Evolutionary conservation across 2,329 filamentous ascomycete species (phyloP).

Genomic region (Ophiocordyceps camponoti-rufipedis): DNA sequence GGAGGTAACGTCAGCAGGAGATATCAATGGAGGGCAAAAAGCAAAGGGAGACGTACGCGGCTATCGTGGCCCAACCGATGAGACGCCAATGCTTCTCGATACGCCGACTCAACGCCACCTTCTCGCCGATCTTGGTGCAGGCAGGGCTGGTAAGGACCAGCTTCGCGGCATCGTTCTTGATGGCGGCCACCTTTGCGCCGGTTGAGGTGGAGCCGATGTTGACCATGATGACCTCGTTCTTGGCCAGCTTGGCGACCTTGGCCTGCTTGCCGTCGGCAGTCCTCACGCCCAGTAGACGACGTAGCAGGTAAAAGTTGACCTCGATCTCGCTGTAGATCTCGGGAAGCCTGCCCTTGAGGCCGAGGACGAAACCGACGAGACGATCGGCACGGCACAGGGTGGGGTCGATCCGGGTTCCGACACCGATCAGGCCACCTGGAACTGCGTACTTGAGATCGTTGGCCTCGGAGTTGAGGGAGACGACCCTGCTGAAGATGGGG

Average conservation of each 20-base stretch:
- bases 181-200: constrained; percentile 89
- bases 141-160: constrained; percentile 82
- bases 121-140: constrained; percentile 94
- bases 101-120: constrained; percentile 88
- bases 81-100: constrained; percentile 99
- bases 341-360: constrained; percentile 80
- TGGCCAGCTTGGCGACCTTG: constrained; percentile 94
- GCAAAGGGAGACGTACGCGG: constrained; percentile 31
- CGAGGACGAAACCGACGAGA: constrained; percentile 93
- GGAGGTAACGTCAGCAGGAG: constrained; percentile 2
- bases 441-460: constrained; percentile 98
- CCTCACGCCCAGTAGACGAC: constrained; percentile 86
- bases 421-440: constrained; percentile 92
- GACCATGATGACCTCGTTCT: constrained; percentile 99
- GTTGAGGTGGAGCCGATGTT: constrained; percentile 98
- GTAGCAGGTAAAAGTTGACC: constrained; percentile 97
- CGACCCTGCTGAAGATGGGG: constrained; percentile 88
- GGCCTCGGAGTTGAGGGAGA: constrained; percentile 90
- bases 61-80: constrained; percentile 78
- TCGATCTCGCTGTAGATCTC: constrained; percentile 98
- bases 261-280: constrained; percentile 97
- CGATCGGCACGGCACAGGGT: constrained; percentile 97
- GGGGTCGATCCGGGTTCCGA: constrained; percentile 91
- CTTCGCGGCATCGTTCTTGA: constrained; percentile 96
- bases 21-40: not conserved